These are phyloP conservation scores for Komagataea norvegica DNA, from an alignment of 1,139 yeast genomes.

Conservation along the genomic window DNA sequence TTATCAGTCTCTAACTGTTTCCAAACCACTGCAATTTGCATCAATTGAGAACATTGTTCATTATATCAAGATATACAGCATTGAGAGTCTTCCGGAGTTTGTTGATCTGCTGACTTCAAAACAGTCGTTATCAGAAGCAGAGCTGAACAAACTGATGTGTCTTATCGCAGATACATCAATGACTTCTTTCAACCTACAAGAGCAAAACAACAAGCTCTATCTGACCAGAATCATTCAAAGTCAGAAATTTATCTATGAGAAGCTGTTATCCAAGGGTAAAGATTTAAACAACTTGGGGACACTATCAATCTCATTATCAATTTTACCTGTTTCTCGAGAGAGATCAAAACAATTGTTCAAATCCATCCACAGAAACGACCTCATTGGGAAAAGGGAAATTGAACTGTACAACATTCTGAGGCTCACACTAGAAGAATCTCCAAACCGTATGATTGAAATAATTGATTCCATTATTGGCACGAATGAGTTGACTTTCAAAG, in stretches of 20 bases:
- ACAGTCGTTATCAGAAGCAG: constrained; percentile 4
- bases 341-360: constrained; percentile 9
- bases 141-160: constrained; percentile 13
- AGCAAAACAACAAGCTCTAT: not conserved
- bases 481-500: not conserved
- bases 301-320: constrained; percentile 2
- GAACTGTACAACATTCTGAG: constrained; percentile 3
- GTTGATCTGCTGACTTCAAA: constrained; percentile 3
- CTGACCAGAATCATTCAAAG: constrained; percentile 1
- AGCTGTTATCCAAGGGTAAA: not conserved
- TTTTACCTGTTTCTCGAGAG: constrained; percentile 2
- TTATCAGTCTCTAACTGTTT: constrained; percentile 2
- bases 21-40: constrained; percentile 3
- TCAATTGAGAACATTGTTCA: constrained; percentile 9
- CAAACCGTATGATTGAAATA: constrained; percentile 1
- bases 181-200: not conserved
- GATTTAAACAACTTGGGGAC: constrained; percentile 1
- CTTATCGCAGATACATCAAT: constrained; percentile 7
- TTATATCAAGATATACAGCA: constrained; percentile 13
- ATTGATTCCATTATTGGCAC: constrained; percentile 6
- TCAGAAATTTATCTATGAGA: constrained; percentile 5
- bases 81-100: constrained; percentile 6
- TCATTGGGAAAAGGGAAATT: constrained; percentile 1
- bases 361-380: not conserved
- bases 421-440: constrained; percentile 4